Evolutionary conservation across 257 asterid genomes (phyloP), one percentile per base, ranked within the genome.

Genomic region (Solanum piurae): DNA sequence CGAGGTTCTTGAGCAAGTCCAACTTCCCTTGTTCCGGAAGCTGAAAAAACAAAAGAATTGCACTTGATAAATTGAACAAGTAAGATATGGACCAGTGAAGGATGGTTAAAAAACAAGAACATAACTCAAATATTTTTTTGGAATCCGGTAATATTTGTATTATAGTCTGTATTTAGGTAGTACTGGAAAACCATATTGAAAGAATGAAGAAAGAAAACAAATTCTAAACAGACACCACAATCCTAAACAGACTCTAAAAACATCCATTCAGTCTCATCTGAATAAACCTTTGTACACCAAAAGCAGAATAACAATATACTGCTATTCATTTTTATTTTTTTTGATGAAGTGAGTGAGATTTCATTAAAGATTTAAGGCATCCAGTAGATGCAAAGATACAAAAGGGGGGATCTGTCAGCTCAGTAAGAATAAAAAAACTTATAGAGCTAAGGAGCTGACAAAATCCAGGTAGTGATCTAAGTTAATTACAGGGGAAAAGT

Each of bases 1-100:
- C 98, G 85, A 97, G 92, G 88, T 87, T 94, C 95, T 94, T 95
- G 86, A 97, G 97, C 92, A 97, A 91, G 89, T 94, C 98, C 85
- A 95, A 58, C 89, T 92, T 97, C 84, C 93, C 89, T 68, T 93
- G 95, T 83, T 95, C 98, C n/a, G 98, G 94, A 86, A 97, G 95
- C 99, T 97, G 97, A 74, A 86, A 44, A 90, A 85, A 64, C 64
- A 49, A 58, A 86, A 68, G 37, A 74, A 74, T 23, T 80, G 68
- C 42, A 18, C 66, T 80, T 80, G 88, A 89, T 9, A 82, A 84
- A 52, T 87, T 82, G 66, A 44, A 27, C 40, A 86, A 42, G 42
- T 33, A 23, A 74, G 64, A 68, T 37, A 25, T 29, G 3, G 58
- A 85, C 86, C 62, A 86, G 84, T 25, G 36, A 77, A 86, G 73